phyloP scores from a whole-genome alignment of 2,329 filamentous ascomycete genomes.

The Scedosporium dehoogii region DNA sequence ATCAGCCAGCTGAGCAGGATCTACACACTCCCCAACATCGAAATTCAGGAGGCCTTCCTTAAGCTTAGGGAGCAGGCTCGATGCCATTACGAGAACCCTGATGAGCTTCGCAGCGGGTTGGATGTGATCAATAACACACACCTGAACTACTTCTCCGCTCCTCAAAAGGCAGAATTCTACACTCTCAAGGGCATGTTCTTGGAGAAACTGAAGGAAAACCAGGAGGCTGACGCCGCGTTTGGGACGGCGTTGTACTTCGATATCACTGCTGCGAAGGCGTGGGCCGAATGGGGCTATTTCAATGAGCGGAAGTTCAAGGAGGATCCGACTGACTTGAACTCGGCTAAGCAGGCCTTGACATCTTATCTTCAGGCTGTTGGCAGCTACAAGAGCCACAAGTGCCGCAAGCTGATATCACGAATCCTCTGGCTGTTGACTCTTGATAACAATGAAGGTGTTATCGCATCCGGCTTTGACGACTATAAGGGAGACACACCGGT shows the following conservation, averaged over 20 bases:
- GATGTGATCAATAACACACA: conserved; percentile 99
- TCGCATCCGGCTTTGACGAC: conserved; percentile 81
- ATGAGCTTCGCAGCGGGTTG: conserved; percentile 82
- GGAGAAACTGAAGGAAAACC: conserved; percentile 82
- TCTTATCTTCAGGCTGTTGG: conserved; percentile 95
- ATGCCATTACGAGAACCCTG: conserved; percentile 93
- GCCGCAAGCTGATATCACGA: conserved; percentile 81
- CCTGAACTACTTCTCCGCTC: conserved; percentile 90
- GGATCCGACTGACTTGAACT: conserved; percentile 68
- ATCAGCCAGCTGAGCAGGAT: conserved; percentile 95
- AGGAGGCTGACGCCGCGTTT: conserved; percentile 87
- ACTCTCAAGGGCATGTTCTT: conserved; percentile 99
- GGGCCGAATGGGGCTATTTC: conserved; percentile 99
- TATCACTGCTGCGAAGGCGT: conserved; percentile 89
- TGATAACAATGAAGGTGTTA: conserved; percentile 75
- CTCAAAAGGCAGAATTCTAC: conserved; percentile 98
- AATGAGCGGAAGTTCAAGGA: conserved; percentile 95
- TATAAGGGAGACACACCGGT: conserved; percentile 96
- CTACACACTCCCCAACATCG: conserved; percentile 97
- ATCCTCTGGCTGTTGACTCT: conserved; percentile 94
- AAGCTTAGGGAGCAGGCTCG: conserved; percentile 98
- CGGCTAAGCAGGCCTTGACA: conserved; percentile 84
- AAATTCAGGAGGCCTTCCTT: conserved; percentile 97
- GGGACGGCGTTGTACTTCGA: conserved; percentile 94
- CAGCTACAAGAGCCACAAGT: conserved; percentile 95